Conservation (phyloP, 495 filamentous ascomycete genomes). For the Parathielavia hyrcaniae region DNA sequence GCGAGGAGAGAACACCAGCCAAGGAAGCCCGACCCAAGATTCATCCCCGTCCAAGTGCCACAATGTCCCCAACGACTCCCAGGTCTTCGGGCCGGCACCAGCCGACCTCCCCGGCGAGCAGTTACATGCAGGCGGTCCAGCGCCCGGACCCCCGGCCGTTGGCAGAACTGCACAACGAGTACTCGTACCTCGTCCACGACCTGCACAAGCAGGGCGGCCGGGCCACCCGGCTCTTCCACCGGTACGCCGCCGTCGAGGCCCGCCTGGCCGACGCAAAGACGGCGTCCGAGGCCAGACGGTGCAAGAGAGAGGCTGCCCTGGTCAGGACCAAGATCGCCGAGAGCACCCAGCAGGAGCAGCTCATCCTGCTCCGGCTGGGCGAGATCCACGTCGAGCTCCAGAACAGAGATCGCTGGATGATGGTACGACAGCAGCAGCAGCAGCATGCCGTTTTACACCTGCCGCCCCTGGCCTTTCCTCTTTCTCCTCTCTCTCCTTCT, state of each 20-base stretch:
- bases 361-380: constrained; percentile 36
- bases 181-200: constrained; percentile 34
- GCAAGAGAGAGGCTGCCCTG: constrained; percentile 14
- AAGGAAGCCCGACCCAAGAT: neutral
- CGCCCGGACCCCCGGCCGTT: constrained; percentile 31
- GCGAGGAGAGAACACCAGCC: neutral
- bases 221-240: constrained; percentile 30
- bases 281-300: constrained; percentile 12
- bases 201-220: constrained; percentile 35
- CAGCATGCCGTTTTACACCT: neutral
- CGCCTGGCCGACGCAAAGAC: constrained; percentile 10
- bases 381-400: constrained; percentile 42
- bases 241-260: constrained; percentile 29
- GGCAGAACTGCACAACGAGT: constrained; percentile 36
- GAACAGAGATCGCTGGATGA: constrained; percentile 34
- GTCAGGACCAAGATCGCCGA: constrained; percentile 30
- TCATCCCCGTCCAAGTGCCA: neutral
- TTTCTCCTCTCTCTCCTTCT: neutral
- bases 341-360: constrained; percentile 36
- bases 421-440: constrained; percentile 21
- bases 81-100: neutral
- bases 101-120: constrained; percentile 5
- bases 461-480: neutral
- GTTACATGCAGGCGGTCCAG: constrained; percentile 10
- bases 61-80: neutral